Evolutionary conservation across 1,284 basidiomycete species (phyloP), one percentile per base, ranked within the genome.

Genomic region (Rhodofomes roseus): DNA sequence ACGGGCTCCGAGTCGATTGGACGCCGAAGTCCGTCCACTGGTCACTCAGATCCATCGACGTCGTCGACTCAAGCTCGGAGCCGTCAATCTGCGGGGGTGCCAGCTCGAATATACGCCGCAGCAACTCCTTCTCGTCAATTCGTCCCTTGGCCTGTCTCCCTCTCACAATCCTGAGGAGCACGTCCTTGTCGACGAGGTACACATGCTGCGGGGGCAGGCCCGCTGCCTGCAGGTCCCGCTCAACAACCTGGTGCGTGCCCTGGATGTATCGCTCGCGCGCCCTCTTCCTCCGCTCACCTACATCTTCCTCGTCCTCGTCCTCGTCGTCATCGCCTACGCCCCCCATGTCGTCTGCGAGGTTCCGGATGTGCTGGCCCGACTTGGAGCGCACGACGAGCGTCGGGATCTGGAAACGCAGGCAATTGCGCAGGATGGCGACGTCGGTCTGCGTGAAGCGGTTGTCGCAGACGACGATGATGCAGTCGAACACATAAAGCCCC

Each of bases 111-210:
- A 57, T 29, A 22, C 51, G 43, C n/a, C 12, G 11, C 14, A 57
- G 16, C 4, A 57, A 22, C 2, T 27, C 48, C 18, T 9, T n/a
- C 46, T 57, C 56, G 56, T 57, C 56, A 20, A 57, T 50, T 11
- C n/a, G 4, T 4, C 46, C 36, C 29, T n/a, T 11, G 18, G 46
- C 16, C 20, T 36, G 11, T 22, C 22, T 51, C n/a, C 56, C 44
- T 18, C 18, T 23, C 31, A 40, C 34, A 18, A 39, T 14, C 44
- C 51, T 31, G 1, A 57, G 34, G 31, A 57, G 34, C 7, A 2
- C 16, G 44, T 57, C 46, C 36, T 50, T 57, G 52, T 58, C 57
- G 27, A 58, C 23, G 22, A 58, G 2, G 43, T 58, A 58, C n/a
- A 58, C 52, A 23, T 41, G 18, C 22, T 58, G 57, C 2, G 41